Evolutionary conservation across 192 early-diverging fungal genomes (phyloP).

Genomic region (Paraglomus brasilianum): DNA sequence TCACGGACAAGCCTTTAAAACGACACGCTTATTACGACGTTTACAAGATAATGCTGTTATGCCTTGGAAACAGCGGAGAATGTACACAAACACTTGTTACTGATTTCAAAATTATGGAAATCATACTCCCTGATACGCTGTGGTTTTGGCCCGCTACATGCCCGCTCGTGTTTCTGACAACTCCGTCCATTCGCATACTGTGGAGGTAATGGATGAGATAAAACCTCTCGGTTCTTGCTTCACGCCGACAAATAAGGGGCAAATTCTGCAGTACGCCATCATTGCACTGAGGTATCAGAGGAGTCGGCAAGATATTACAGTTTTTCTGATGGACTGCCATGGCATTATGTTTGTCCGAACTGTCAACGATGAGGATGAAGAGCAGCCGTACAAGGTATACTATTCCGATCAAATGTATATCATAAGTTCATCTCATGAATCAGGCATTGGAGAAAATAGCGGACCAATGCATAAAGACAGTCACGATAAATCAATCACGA

Average conservation of each 20-base stretch:
- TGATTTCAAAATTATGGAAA: too few species aligned
- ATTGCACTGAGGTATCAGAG: constrained; percentile 4
- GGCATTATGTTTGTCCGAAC: not conserved
- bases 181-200: not conserved
- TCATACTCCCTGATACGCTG: too few species aligned
- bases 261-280: not conserved
- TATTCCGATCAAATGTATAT: constrained; percentile 1
- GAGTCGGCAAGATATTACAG: constrained; percentile 1
- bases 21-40: too few species aligned
- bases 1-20: too few species aligned
- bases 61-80: too few species aligned
- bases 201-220: not conserved
- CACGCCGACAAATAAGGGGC: constrained; percentile 5
- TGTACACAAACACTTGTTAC: too few species aligned
- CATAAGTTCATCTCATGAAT: constrained; percentile 19
- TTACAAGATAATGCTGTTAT: too few species aligned
- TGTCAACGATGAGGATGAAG: not conserved
- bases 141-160: constrained; percentile 6
- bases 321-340: constrained; percentile 5
- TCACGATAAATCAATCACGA: constrained; percentile 19
- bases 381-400: constrained; percentile 12
- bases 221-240: constrained; percentile 10
- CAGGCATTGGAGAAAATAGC: constrained; percentile 27
- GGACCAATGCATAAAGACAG: constrained; percentile 29
- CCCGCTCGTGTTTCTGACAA: not conserved